Evolutionary conservation across 768 basidiomycete genomes (phyloP).

Genomic region (Amanita polypyramis): DNA sequence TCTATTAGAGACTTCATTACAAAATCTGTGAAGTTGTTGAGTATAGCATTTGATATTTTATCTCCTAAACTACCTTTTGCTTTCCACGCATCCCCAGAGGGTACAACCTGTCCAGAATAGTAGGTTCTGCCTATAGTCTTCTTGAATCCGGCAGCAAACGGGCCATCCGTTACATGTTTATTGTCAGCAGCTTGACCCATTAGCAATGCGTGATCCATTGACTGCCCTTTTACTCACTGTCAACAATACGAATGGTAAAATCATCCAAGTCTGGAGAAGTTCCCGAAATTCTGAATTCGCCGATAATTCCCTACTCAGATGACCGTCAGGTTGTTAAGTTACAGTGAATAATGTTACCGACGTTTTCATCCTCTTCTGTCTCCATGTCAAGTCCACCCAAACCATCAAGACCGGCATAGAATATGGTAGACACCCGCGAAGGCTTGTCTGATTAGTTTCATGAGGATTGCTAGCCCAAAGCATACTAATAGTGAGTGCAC

Average conservation of each 20-base stretch:
- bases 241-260: conserved; percentile 70
- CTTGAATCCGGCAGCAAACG: conserved; percentile 45
- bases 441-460: conserved; percentile 23
- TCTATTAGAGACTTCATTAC: conserved; percentile 52
- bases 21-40: conserved; percentile 32
- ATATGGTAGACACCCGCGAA: conserved; percentile 68
- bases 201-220: not conserved
- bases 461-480: too few relatives aligned
- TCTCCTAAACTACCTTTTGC: conserved; percentile 52
- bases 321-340: not conserved
- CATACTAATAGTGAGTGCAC: conserved; percentile 26
- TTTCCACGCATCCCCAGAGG: conserved; percentile 66
- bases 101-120: conserved; percentile 51
- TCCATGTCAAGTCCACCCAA: conserved; percentile 76
- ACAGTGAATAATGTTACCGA: conserved; percentile 22
- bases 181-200: conserved; percentile 34
- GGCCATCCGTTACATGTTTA: conserved; percentile 49
- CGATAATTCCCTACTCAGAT: conserved; percentile 55
- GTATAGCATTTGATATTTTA: not conserved
- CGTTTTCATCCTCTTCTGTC: conserved; percentile 65
- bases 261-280: conserved; percentile 71
- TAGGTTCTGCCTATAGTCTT: conserved; percentile 62
- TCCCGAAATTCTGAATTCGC: conserved; percentile 61
- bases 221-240: conserved; percentile 37
- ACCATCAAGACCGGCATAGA: conserved; percentile 84